Percentiles rank a stretch among this genome's conserved stretches.
These are phyloP conservation scores for Penicillium silybi DNA, from an alignment of 495 filamentous ascomycete genomes.

Conservation along the genomic window DNA sequence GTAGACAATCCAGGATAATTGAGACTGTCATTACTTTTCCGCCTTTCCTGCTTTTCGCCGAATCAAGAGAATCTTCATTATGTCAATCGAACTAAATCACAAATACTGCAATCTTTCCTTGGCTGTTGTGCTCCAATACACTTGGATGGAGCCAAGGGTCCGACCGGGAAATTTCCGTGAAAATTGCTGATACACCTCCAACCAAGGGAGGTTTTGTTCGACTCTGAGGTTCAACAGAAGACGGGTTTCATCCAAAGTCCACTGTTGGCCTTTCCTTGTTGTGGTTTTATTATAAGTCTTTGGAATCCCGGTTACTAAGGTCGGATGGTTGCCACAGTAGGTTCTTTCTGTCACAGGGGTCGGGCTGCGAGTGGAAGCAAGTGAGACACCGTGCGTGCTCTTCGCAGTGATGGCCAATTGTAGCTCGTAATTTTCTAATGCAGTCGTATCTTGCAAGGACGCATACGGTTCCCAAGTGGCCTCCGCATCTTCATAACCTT, in stretches of 20 bases:
- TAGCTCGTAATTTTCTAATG: not conserved
- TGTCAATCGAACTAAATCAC: no score
- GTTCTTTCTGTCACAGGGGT: not conserved
- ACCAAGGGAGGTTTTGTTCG: not conserved
- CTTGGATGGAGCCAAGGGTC: not conserved
- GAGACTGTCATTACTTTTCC: no score
- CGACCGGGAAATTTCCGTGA: not conserved
- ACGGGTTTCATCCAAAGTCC: not conserved
- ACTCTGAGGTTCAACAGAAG: not conserved
- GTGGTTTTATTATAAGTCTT: no score
- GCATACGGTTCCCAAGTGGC: not conserved
- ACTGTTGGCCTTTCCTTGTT: not conserved
- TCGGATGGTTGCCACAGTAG: not conserved
- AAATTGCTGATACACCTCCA: not conserved
- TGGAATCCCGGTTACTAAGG: not conserved
- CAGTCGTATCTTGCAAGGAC: not conserved
- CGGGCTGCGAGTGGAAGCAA: not conserved
- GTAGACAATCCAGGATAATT: no score
- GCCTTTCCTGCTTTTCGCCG: no score
- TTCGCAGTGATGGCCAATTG: not conserved
- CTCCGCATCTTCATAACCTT: not conserved
- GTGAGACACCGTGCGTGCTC: not conserved
- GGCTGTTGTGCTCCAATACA: slow-evolving; percentile 2
- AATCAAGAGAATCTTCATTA: no score
- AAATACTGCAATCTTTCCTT: not conserved